Conservation (phyloP, 768 basidiomycete species). For the Collybia nuda region DNA sequence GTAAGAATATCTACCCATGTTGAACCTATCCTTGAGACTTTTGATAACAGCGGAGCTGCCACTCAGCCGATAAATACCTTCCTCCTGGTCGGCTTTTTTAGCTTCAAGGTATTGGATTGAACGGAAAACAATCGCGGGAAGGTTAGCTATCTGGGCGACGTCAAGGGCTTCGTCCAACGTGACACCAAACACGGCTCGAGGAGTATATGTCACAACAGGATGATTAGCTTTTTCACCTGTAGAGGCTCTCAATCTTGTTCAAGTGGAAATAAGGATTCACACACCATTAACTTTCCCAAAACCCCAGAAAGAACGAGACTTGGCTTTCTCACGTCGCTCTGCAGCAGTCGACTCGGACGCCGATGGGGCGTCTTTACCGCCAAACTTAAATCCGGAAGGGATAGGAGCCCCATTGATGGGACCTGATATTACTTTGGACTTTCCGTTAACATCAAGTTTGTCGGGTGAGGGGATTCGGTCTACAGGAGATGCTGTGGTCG, state of each 20-base stretch:
- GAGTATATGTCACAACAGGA: constrained; percentile 36
- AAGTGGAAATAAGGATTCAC: constrained; percentile 8
- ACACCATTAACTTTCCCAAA: constrained; percentile 71
- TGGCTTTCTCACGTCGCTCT: constrained; percentile 88
- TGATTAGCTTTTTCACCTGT: constrained; percentile 35
- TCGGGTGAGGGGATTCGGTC: constrained; percentile 56
- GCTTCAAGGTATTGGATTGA: constrained; percentile 94
- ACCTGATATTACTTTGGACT: constrained; percentile 80
- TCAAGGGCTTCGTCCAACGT: constrained; percentile 85
- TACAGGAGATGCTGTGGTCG: constrained; percentile 38
- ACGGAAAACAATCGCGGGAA: constrained; percentile 94
- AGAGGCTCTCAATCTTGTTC: constrained; percentile 4
- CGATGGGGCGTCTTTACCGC: constrained; percentile 61
- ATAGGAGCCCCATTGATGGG: constrained; percentile 85
- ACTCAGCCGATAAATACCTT: constrained; percentile 95
- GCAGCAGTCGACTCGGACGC: constrained; percentile 36
- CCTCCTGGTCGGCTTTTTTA: constrained; percentile 93
- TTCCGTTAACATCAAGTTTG: constrained; percentile 54
- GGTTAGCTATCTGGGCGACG: constrained; percentile 83
- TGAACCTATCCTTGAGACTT: constrained; percentile 89
- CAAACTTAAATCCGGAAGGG: constrained; percentile 89
- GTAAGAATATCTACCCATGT: constrained; percentile 58
- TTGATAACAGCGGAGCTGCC: constrained; percentile 97
- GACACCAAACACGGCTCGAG: constrained; percentile 87
- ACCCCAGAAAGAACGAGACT: constrained; percentile 92